phyloP scores from a whole-genome alignment of 2,329 filamentous ascomycete genomes.

The Albophoma yamanashiensis region DNA sequence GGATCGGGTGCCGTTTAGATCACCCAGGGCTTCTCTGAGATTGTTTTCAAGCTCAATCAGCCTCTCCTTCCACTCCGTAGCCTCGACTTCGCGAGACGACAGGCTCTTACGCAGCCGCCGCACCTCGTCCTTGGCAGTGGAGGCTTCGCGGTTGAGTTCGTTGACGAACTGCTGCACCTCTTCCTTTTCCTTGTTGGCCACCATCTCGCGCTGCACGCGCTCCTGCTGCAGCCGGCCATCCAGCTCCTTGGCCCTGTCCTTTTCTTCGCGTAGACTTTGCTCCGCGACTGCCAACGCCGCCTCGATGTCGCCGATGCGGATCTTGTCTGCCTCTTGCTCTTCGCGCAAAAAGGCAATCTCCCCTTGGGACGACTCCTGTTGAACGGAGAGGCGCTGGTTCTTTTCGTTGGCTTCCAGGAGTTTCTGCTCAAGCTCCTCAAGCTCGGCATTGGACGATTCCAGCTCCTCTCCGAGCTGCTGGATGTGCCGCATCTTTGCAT shows the following conservation, averaged over 20 bases:
- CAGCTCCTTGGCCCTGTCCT: slow-evolving; percentile 62
- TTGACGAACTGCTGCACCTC: slow-evolving; percentile 91
- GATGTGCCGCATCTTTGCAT: slow-evolving; percentile 67
- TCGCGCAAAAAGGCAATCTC: slow-evolving; percentile 94
- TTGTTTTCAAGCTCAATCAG: slow-evolving; percentile 84
- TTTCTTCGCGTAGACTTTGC: slow-evolving; percentile 71
- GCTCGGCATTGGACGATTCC: slow-evolving; percentile 72
- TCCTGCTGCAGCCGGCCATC: slow-evolving; percentile 70
- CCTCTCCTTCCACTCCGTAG: slow-evolving; percentile 82
- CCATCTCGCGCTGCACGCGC: slow-evolving; percentile 73
- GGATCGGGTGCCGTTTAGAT: slow-evolving; percentile 75
- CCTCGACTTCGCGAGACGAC: slow-evolving; percentile 76
- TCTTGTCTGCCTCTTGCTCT: slow-evolving; percentile 95
- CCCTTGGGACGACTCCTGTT: slow-evolving; percentile 83
- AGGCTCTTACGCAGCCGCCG: slow-evolving; percentile 74
- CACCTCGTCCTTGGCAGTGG: slow-evolving; percentile 74
- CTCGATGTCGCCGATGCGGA: slow-evolving; percentile 90
- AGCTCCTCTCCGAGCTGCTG: slow-evolving; percentile 76
- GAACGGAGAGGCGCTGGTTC: slow-evolving; percentile 75
- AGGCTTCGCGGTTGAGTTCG: slow-evolving; percentile 78
- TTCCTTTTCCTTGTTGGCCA: slow-evolving; percentile 83
- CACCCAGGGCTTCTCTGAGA: slow-evolving; percentile 75
- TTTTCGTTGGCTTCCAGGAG: slow-evolving; percentile 80
- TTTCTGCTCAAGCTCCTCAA: slow-evolving; percentile 75
- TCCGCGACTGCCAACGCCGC: slow-evolving; percentile 71